Conservation (phyloP, 2,329 filamentous ascomycete species). For the Botrytis elliptica region DNA sequence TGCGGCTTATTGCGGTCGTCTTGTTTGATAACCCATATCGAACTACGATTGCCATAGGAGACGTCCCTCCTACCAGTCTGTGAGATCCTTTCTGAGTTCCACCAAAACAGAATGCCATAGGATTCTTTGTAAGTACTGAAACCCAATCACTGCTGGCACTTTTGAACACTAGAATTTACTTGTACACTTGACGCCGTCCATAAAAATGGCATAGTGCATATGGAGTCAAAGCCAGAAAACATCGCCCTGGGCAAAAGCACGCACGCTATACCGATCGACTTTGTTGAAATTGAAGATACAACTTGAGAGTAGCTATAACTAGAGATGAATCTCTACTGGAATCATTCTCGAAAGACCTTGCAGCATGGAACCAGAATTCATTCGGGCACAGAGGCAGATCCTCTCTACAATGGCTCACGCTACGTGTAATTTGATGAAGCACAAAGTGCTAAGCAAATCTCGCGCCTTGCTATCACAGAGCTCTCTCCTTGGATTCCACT, state of each 20-base stretch:
- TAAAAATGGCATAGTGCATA: slow-evolving; percentile 28
- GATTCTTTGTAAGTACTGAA: slow-evolving; percentile 22
- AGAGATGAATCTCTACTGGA: slow-evolving; percentile 27
- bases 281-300: slow-evolving; percentile 29
- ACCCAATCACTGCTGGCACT: slow-evolving; percentile 23
- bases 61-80: slow-evolving; percentile 20
- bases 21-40: slow-evolving; percentile 28
- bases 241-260: slow-evolving; percentile 25
- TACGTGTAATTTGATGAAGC: slow-evolving; percentile 17
- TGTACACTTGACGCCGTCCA: slow-evolving; percentile 29
- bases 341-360: slow-evolving; percentile 26
- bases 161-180: slow-evolving; percentile 31
- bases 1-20: slow-evolving; percentile 30
- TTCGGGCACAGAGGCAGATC: slow-evolving; percentile 28
- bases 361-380: slow-evolving; percentile 28
- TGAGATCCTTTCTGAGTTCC: slow-evolving; percentile 32
- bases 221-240: slow-evolving; percentile 33
- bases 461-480: slow-evolving; percentile 14
- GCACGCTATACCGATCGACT: slow-evolving; percentile 30
- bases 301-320: slow-evolving; percentile 31
- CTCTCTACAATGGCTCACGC: slow-evolving; percentile 21
- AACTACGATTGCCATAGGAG: slow-evolving; percentile 18
- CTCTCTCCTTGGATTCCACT: slow-evolving; percentile 16
- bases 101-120: slow-evolving; percentile 14
- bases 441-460: slow-evolving; percentile 9